Percentiles rank a stretch among this genome's conserved stretches.
Conservation (phyloP, 768 basidiomycete genomes). For the Boletus pseudopeckii region DNA sequence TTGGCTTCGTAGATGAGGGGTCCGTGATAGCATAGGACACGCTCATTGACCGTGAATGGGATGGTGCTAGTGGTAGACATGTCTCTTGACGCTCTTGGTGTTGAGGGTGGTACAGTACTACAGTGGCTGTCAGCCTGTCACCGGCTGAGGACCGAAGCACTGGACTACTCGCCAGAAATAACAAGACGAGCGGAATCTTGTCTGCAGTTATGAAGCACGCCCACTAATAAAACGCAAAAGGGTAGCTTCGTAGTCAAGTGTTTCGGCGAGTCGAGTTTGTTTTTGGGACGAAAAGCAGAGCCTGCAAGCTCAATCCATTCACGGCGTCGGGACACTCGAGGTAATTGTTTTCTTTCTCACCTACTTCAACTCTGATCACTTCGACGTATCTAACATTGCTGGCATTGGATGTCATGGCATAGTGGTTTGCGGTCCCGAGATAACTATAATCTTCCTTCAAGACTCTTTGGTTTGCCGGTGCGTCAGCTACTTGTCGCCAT, state of each 20-base stretch:
- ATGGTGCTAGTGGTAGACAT: slow-evolving; percentile 18
- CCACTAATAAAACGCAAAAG: neutral
- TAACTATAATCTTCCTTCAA: neutral
- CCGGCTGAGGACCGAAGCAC: neutral
- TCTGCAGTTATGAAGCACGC: neutral
- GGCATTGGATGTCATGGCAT: neutral
- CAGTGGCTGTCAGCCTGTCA: no score
- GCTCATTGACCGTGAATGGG: slow-evolving; percentile 61
- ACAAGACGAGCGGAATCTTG: neutral
- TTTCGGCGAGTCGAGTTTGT: neutral
- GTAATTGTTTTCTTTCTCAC: neutral
- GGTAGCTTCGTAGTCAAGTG: neutral
- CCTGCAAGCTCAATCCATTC: neutral
- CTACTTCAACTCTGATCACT: neutral
- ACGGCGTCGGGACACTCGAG: neutral
- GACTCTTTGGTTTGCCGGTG: no score
- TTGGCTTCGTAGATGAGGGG: slow-evolving; percentile 96
- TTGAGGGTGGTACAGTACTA: neutral
- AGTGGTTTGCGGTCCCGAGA: neutral
- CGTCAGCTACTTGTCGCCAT: no score
- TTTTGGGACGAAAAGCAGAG: neutral
- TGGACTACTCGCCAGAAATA: neutral
- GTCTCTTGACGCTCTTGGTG: neutral
- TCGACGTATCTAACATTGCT: neutral
- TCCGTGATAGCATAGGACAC: slow-evolving; percentile 91